These are phyloP conservation scores for Pyrenophora graminea DNA, from an alignment of 2,329 filamentous ascomycete species.

Conservation along the genomic window DNA sequence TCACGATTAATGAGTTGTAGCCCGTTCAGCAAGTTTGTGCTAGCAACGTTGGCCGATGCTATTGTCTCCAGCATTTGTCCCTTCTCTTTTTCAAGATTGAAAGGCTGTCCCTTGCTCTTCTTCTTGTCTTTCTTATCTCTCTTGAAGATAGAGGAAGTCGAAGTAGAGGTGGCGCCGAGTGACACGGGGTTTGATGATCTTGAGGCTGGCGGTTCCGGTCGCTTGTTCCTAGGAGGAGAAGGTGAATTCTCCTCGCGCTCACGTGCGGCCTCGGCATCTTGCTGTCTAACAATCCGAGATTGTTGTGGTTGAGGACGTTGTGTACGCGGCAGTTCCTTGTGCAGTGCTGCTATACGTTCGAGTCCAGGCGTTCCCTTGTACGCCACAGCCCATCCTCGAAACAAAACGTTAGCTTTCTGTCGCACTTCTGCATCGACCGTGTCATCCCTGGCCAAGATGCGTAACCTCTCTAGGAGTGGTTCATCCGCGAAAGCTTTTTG, in stretches of 20 bases:
- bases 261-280: constrained; percentile 71
- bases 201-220: constrained; percentile 36
- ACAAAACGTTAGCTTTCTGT: constrained; percentile 84
- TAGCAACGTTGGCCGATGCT: constrained; percentile 83
- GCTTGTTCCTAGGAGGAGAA: constrained; percentile 33
- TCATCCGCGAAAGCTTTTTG: constrained; percentile 88
- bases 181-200: constrained; percentile 33
- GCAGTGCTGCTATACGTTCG: constrained; percentile 76
- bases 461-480: constrained; percentile 84
- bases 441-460: constrained; percentile 82
- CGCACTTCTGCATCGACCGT: constrained; percentile 85
- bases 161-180: constrained; percentile 40
- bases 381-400: constrained; percentile 80
- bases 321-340: constrained; percentile 67
- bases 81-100: constrained; percentile 86
- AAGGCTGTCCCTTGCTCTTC: constrained; percentile 63
- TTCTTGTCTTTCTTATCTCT: constrained; percentile 60
- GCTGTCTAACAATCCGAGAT: constrained; percentile 82
- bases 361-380: constrained; percentile 83
- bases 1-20: constrained; percentile 92
- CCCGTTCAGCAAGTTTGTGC: constrained; percentile 87
- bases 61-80: constrained; percentile 85
- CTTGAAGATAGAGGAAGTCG: constrained; percentile 57
- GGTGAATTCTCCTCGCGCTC: constrained; percentile 61
- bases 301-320: constrained; percentile 69